Conservation (phyloP, 2,329 filamentous ascomycete species). For the Penicillium aurantiogriseum region DNA sequence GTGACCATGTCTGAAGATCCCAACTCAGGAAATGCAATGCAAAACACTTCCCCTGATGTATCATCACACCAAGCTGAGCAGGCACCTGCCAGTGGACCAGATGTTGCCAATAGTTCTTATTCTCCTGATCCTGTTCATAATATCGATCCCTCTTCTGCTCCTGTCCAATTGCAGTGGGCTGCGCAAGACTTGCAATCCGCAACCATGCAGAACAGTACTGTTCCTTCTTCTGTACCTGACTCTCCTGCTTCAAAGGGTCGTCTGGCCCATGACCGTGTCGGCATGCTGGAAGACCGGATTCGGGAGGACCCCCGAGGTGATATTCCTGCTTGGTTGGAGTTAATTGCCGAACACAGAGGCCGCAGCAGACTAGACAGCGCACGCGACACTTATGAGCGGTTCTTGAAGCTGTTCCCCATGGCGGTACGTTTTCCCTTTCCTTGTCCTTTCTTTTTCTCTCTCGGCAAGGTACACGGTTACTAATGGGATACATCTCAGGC, state of each 20-base stretch:
- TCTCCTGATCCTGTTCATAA: conserved; percentile 48
- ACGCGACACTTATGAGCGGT: conserved; percentile 77
- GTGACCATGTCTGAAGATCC: conserved; percentile 53
- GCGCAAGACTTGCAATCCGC: conserved; percentile 33
- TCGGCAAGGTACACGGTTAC: conserved; percentile 2
- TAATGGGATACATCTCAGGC: conserved; percentile 59
- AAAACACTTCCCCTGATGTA: conserved; percentile 59
- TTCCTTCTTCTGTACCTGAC: conserved; percentile 43
- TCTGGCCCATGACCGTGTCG: conserved; percentile 70
- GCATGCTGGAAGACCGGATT: conserved; percentile 84
- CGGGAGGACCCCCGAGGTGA: conserved; percentile 91
- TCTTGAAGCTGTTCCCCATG: conserved; percentile 83
- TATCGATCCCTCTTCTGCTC: conserved; percentile 39
- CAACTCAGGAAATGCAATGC: conserved; percentile 56
- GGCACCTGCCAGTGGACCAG: conserved; percentile 48
- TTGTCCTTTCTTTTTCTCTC: background rate
- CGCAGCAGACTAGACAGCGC: conserved; percentile 80
- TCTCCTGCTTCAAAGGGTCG: conserved; percentile 52
- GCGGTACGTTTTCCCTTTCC: conserved; percentile 62
- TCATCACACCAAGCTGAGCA: conserved; percentile 58
- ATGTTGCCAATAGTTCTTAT: conserved; percentile 53
- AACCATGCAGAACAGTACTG: conserved; percentile 38
- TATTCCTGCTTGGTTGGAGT: conserved; percentile 82
- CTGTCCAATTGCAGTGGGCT: conserved; percentile 40
- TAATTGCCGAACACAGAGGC: conserved; percentile 81